Conservation (phyloP, 1,284 basidiomycete genomes). For the Ustilago cynodontis region DNA sequence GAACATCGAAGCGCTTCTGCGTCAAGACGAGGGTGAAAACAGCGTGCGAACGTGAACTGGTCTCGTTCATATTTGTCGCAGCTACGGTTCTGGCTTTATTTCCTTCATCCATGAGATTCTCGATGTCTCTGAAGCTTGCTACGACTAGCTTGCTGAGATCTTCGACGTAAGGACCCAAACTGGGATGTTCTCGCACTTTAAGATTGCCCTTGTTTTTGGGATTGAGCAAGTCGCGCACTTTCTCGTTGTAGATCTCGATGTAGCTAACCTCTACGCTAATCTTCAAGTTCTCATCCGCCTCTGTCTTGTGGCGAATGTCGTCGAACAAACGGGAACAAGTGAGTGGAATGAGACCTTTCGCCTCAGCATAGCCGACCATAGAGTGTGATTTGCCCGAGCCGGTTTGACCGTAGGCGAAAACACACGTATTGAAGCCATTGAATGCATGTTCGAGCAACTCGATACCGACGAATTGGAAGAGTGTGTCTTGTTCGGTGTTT, state of each 20-base stretch:
- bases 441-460: conserved; percentile 95
- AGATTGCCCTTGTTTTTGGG: conserved; percentile 97
- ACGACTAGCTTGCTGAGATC: conserved; percentile 94
- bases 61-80: conserved; percentile 68
- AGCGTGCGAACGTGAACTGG: conserved; percentile 64
- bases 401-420: conserved; percentile 67
- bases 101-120: conserved; percentile 98
- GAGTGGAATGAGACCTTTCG: conserved; percentile 97
- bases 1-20: conserved; percentile 53
- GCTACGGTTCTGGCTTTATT: conserved; percentile 79
- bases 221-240: conserved; percentile 92
- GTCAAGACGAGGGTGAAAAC: conserved; percentile 65
- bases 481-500: conserved; percentile 74
- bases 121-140: conserved; percentile 91
- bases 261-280: conserved; percentile 97
- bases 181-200: conserved; percentile 95
- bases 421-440: conserved; percentile 88
- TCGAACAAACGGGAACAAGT: conserved; percentile 93
- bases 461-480: conserved; percentile 93
- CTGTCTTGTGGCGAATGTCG: conserved; percentile 78
- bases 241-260: conserved; percentile 87
- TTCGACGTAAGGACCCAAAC: conserved; percentile 86
- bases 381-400: conserved; percentile 61
- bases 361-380: conserved; percentile 77
- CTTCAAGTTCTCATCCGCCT: conserved; percentile 77